These are phyloP conservation scores for Ciborinia camelliae DNA, from an alignment of 2,329 filamentous ascomycete genomes.

Conservation along the genomic window DNA sequence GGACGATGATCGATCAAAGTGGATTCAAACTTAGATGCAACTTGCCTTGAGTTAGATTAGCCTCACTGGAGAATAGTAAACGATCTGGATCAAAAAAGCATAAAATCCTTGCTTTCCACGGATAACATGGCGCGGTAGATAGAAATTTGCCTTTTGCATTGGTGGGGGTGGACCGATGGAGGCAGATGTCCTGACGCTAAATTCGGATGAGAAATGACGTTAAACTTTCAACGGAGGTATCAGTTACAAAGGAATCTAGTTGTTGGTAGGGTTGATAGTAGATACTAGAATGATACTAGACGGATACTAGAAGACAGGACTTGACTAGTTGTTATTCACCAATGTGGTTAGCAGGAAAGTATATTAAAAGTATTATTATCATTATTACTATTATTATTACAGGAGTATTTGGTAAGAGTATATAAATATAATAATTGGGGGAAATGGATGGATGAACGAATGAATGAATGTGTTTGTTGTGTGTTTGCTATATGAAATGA, in stretches of 20 bases:
- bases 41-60: slow-evolving; percentile 14
- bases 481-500: not conserved
- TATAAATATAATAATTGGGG: not conserved
- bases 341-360: not conserved
- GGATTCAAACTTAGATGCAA: slow-evolving; percentile 13
- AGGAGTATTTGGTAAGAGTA: too few relatives aligned
- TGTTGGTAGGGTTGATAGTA: not conserved
- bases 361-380: not conserved
- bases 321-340: slow-evolving; percentile 5
- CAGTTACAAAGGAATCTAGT: not conserved
- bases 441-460: not conserved
- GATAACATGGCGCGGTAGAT: slow-evolving; percentile 2
- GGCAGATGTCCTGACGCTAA: slow-evolving; percentile 10
- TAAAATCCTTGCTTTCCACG: slow-evolving; percentile 10
- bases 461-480: not conserved
- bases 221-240: slow-evolving; percentile 4
- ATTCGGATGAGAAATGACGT: not conserved
- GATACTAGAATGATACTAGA: not conserved
- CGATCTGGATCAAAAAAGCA: slow-evolving; percentile 11
- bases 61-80: slow-evolving; percentile 14
- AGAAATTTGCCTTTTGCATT: not conserved
- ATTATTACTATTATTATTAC: too few relatives aligned
- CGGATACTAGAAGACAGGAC: not conserved
- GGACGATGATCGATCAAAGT: slow-evolving; percentile 11
- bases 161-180: slow-evolving; percentile 16